phyloP scores from a whole-genome alignment of 2,329 filamentous ascomycete species.

The Bipolaris oryzae region DNA sequence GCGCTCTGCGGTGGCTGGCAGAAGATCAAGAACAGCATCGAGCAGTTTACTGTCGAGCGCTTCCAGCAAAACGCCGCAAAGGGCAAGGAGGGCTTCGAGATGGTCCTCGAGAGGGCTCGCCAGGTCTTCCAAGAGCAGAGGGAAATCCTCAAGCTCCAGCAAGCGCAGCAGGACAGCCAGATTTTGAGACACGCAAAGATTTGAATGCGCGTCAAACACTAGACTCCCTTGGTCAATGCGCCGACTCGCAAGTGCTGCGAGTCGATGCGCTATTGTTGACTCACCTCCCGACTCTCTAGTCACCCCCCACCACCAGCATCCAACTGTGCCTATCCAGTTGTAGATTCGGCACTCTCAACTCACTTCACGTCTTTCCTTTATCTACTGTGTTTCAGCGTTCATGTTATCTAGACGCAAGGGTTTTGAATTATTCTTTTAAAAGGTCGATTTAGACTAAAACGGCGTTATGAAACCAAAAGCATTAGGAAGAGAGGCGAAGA shows the following conservation, averaged over 20 bases:
- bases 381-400: constrained; percentile 2
- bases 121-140: constrained; percentile 90
- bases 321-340: not conserved
- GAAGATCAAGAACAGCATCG: constrained; percentile 93
- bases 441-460: not conserved
- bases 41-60: constrained; percentile 84
- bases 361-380: not conserved
- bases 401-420: not conserved
- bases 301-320: not conserved
- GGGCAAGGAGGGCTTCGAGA: constrained; percentile 93
- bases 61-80: constrained; percentile 92
- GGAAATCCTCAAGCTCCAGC: constrained; percentile 61
- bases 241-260: constrained; percentile 11
- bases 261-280: not conserved
- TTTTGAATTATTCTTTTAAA: not conserved
- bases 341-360: constrained; percentile 9
- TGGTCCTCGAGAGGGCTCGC: constrained; percentile 90
- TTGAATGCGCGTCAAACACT: constrained; percentile 5
- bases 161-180: constrained; percentile 50
- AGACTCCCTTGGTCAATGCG: not conserved
- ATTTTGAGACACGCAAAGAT: constrained; percentile 43
- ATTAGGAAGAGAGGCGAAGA: constrained; percentile 14
- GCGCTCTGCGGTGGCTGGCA: constrained; percentile 96
- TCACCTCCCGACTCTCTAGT: not conserved
- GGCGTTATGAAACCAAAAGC: constrained; percentile 16